phyloP scores from a whole-genome alignment of 371 early-diverging fungal species.

The Entomophthora muscae region DNA sequence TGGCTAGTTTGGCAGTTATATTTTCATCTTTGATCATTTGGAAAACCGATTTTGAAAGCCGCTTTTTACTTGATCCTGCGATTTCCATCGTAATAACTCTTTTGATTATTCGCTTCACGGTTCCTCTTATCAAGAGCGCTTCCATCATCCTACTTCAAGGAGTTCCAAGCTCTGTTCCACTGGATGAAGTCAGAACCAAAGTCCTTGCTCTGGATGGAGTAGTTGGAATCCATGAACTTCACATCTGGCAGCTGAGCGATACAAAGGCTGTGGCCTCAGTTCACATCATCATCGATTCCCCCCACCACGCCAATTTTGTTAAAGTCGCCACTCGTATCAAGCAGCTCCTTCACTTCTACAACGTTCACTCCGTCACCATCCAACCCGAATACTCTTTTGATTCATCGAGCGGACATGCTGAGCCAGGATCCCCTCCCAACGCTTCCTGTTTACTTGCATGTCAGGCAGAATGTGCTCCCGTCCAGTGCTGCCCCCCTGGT shows the following conservation, averaged over 20 bases:
- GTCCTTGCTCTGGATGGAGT: slow-evolving; percentile 33
- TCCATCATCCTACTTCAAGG: slow-evolving; percentile 72
- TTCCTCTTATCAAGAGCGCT: slow-evolving; percentile 50
- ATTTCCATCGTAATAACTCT: slow-evolving; percentile 17
- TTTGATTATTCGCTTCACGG: slow-evolving; percentile 40
- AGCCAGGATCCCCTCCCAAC: neutral
- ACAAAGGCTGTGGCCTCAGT: slow-evolving; percentile 67
- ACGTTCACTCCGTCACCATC: slow-evolving; percentile 75
- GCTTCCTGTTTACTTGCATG: neutral
- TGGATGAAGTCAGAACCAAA: slow-evolving; percentile 41
- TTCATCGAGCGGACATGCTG: neutral
- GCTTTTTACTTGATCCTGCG: slow-evolving; percentile 62
- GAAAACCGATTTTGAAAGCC: slow-evolving; percentile 41
- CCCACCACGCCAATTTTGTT: slow-evolving; percentile 27
- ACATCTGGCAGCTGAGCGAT: slow-evolving; percentile 87
- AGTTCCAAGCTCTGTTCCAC: slow-evolving; percentile 44
- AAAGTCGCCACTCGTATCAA: slow-evolving; percentile 45
- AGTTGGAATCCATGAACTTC: slow-evolving; percentile 73
- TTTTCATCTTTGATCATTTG: slow-evolving; percentile 63
- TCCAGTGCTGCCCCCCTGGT: slow-evolving; percentile 6
- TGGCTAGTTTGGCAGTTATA: slow-evolving; percentile 88
- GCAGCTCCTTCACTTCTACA: slow-evolving; percentile 46
- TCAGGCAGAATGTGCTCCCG: slow-evolving; percentile 7
- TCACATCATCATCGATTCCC: slow-evolving; percentile 49
- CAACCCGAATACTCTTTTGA: slow-evolving; percentile 62